Evolutionary conservation across 306 rosid genomes (phyloP).

Genomic region (Sphenostylis stenocarpa): DNA sequence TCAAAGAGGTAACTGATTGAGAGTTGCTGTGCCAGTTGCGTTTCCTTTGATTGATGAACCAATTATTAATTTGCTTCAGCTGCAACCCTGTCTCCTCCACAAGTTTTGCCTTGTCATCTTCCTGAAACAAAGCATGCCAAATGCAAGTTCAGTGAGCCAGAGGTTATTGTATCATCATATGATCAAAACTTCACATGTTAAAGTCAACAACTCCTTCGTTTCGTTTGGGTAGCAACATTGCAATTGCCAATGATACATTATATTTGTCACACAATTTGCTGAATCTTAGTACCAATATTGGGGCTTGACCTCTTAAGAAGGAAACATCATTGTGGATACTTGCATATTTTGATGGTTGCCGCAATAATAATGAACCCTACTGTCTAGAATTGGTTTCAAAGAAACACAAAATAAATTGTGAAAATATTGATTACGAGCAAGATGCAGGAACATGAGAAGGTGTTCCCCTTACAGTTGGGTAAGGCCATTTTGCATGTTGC

Average conservation of each 20-base stretch:
- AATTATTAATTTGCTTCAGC: constrained; percentile 96
- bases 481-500: constrained; percentile 99
- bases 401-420: not conserved
- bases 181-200: not conserved
- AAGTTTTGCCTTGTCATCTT: constrained; percentile 97
- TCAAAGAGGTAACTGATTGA: constrained; percentile 88
- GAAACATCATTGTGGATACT: not conserved
- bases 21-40: constrained; percentile 98
- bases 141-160: not conserved
- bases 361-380: not conserved
- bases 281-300: not conserved
- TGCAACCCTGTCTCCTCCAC: constrained; percentile 99
- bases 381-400: constrained; percentile 1
- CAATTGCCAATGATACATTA: not conserved
- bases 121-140: constrained; percentile 49
- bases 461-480: constrained; percentile 78
- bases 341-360: not conserved
- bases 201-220: not conserved
- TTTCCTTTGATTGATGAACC: constrained; percentile 99
- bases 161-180: not conserved
- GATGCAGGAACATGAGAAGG: not conserved
- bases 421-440: not conserved
- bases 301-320: not conserved
- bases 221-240: not conserved
- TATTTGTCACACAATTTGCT: not conserved